Evolutionary conservation across 164 flowering plant species (phyloP).

Genomic region (Berberis thunbergii): DNA sequence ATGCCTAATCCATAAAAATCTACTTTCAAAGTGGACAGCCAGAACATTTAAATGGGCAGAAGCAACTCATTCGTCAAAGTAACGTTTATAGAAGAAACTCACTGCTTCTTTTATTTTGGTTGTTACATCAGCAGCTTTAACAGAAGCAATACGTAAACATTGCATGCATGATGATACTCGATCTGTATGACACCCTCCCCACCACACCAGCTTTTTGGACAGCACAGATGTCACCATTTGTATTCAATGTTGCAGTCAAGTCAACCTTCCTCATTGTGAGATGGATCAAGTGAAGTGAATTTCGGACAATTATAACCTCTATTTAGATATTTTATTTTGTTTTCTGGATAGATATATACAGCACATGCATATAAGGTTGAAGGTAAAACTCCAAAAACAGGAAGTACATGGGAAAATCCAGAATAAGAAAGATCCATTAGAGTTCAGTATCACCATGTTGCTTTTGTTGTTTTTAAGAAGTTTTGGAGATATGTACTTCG

Average conservation of each 20-base stretch:
- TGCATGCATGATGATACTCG: slow-evolving; percentile 62
- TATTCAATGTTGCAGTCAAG: slow-evolving; percentile 73
- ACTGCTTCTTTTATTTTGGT: slow-evolving; percentile 69
- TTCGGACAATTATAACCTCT: not conserved
- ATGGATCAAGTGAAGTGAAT: slow-evolving; percentile 45
- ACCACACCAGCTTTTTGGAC: slow-evolving; percentile 73
- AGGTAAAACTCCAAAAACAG: too few relatives aligned
- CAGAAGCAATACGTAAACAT: slow-evolving; percentile 74
- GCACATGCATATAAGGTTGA: too few relatives aligned
- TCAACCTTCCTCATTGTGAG: slow-evolving; percentile 94
- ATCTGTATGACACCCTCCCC: slow-evolving; percentile 71
- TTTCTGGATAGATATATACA: not conserved
- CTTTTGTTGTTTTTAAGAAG: too few relatives aligned
- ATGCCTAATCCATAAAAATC: too few relatives aligned
- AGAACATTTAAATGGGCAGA: too few relatives aligned
- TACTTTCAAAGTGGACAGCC: too few relatives aligned
- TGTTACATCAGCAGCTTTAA: slow-evolving; percentile 74
- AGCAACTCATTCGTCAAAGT: not conserved
- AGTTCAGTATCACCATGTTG: too few relatives aligned
- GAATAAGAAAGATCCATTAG: too few relatives aligned
- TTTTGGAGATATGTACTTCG: too few relatives aligned
- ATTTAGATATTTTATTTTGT: not conserved
- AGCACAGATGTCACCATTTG: slow-evolving; percentile 89
- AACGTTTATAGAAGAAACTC: slow-evolving; percentile 24
- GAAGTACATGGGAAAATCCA: too few relatives aligned